Evolutionary conservation across 306 rosid species (phyloP).

Genomic region (Quercus rubra): DNA sequence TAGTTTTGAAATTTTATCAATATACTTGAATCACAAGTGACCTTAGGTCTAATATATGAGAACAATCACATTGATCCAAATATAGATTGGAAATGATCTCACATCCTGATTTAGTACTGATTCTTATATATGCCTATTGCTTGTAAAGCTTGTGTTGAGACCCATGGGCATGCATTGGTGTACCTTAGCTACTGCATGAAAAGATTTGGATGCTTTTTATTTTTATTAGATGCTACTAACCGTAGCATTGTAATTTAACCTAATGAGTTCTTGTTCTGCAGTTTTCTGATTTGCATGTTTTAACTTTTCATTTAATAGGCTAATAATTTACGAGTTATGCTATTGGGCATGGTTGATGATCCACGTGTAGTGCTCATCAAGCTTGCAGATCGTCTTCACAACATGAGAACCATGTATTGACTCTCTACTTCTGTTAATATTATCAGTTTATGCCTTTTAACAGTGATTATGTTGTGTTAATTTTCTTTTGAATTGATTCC

Average conservation of each 20-base stretch:
- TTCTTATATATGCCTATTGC: not conserved
- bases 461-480: conserved; percentile 10
- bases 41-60: not conserved
- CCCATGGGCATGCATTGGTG: conserved; percentile 7
- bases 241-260: not conserved
- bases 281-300: conserved; percentile 40
- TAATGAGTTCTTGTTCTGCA: not conserved
- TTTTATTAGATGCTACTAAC: conserved; percentile 11
- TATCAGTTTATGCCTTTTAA: conserved; percentile 4
- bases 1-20: not conserved
- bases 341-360: conserved; percentile 99
- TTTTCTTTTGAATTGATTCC: not conserved
- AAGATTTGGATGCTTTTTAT: not conserved
- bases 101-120: conserved; percentile 4
- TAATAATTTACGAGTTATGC: conserved; percentile 87
- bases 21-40: not conserved
- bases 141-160: conserved; percentile 10
- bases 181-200: not conserved
- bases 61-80: not conserved
- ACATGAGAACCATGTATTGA: conserved; percentile 94
- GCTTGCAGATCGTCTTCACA: conserved; percentile 99
- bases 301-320: conserved; percentile 59
- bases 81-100: conserved; percentile 13
- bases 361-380: conserved; percentile 97
- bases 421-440: conserved; percentile 23